Percentiles rank a stretch among this genome's conserved stretches.
Evolutionary conservation across 352 stramenopile genomes (phyloP).

Genomic region (Pythium aristosporum): DNA sequence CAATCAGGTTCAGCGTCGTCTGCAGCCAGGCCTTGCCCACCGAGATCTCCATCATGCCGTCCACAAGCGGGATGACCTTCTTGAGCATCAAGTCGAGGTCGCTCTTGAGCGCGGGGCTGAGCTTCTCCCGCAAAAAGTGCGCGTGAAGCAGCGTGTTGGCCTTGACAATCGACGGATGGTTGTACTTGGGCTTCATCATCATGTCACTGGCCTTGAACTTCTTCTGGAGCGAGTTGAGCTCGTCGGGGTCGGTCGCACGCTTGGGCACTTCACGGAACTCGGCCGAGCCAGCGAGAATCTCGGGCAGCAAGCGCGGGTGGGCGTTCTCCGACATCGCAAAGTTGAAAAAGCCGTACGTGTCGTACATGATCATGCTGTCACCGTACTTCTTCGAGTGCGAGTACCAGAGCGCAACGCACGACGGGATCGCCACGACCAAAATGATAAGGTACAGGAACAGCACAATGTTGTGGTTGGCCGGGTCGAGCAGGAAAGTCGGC

Average conservation of each 20-base stretch:
- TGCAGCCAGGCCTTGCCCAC: slow-evolving; percentile 95
- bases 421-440: slow-evolving; percentile 98
- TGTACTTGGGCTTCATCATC: slow-evolving; percentile 85
- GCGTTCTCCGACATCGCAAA: slow-evolving; percentile 95
- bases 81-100: slow-evolving; percentile 97
- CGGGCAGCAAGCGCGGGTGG: slow-evolving; percentile 93
- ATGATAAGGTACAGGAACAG: slow-evolving; percentile 98
- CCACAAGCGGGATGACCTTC: slow-evolving; percentile 93
- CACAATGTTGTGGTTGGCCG: slow-evolving; percentile 97
- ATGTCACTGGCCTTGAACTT: slow-evolving; percentile 79
- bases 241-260: slow-evolving; percentile 55
- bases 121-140: slow-evolving; percentile 91
- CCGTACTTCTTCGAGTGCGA: slow-evolving; percentile 98
- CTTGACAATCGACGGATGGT: slow-evolving; percentile 83
- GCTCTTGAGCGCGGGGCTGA: slow-evolving; percentile 58
- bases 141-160: slow-evolving; percentile 93
- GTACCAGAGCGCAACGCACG: slow-evolving; percentile 94
- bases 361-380: slow-evolving; percentile 99
- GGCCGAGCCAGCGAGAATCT: slow-evolving; percentile 90
- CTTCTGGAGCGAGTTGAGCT: slow-evolving; percentile 65
- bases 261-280: slow-evolving; percentile 88
- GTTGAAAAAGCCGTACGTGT: slow-evolving; percentile 99
- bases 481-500: slow-evolving; percentile 96
- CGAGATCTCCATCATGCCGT: slow-evolving; percentile 99
- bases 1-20: slow-evolving; percentile 95